phyloP scores from a whole-genome alignment of 805 yeast species.

The Peterozyma toletana region DNA sequence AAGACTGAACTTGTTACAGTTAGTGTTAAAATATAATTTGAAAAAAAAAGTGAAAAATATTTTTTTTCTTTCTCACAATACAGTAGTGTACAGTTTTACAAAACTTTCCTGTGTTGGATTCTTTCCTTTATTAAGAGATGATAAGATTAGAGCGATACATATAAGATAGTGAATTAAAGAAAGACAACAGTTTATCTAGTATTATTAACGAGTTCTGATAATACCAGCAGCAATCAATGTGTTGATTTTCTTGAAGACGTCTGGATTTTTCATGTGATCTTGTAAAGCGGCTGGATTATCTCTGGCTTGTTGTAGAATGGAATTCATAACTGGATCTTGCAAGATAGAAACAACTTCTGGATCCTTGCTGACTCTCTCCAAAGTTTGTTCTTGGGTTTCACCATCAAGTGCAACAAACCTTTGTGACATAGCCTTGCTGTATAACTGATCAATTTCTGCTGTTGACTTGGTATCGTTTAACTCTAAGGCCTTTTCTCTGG shows the following conservation, averaged over 20 bases:
- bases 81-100: too few species aligned
- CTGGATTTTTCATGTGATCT: conserved; percentile 97
- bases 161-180: too few species aligned
- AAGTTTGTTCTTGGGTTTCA: conserved; percentile 91
- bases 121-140: too few species aligned
- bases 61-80: too few species aligned
- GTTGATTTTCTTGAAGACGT: conserved; percentile 78
- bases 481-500: conserved; percentile 68
- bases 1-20: too few species aligned
- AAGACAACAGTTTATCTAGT: too few species aligned
- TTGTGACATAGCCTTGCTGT: conserved; percentile 66
- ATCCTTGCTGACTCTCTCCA: conserved; percentile 83
- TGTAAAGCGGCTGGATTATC: conserved; percentile 94
- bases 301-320: conserved; percentile 88
- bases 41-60: too few species aligned
- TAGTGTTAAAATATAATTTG: too few species aligned
- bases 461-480: conserved; percentile 51
- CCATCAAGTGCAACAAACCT: conserved; percentile 80
- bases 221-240: conserved; percentile 94
- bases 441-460: conserved; percentile 76
- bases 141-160: too few species aligned
- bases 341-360: conserved; percentile 90
- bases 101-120: too few species aligned
- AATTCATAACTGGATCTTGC: conserved; percentile 95
- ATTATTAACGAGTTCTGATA: conserved; percentile 68